Conservation (phyloP, 345 rosid species). For the Diplotaxis tenuifolia region DNA sequence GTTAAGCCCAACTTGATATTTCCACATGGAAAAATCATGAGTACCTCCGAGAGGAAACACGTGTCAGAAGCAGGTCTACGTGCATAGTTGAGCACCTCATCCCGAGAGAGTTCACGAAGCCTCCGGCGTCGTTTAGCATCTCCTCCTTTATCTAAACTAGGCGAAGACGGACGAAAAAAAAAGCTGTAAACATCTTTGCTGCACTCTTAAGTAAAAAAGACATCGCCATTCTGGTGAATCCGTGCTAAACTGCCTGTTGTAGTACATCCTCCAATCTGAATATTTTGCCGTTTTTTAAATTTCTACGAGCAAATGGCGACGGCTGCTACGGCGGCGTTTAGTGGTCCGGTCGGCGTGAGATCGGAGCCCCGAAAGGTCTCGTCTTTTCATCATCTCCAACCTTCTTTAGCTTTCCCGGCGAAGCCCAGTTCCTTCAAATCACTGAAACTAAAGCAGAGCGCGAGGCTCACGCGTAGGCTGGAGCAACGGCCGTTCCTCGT, state of each 20-base stretch:
- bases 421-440: conserved; percentile 39
- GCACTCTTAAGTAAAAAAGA: background rate
- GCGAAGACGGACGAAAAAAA: background rate
- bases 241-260: background rate
- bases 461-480: conserved; percentile 36
- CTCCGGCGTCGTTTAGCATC: background rate
- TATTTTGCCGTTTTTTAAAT: background rate
- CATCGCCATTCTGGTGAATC: background rate
- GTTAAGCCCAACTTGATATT: background rate
- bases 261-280: background rate
- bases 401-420: conserved; percentile 43
- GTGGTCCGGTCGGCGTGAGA: conserved; percentile 28
- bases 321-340: conserved; percentile 42
- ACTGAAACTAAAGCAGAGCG: conserved; percentile 37
- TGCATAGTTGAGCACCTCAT: background rate
- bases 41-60: conserved; percentile 5
- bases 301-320: conserved; percentile 28
- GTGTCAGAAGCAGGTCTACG: conserved; percentile 17
- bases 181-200: background rate
- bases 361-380: conserved; percentile 14
- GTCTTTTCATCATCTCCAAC: conserved; percentile 39
- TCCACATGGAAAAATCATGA: background rate
- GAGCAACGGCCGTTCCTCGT: conserved; percentile 42
- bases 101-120: background rate
- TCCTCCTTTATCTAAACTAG: background rate